Base-by-base conservation (phyloP, 2,329 filamentous ascomycete species). In the Colletotrichum musae region DNA sequence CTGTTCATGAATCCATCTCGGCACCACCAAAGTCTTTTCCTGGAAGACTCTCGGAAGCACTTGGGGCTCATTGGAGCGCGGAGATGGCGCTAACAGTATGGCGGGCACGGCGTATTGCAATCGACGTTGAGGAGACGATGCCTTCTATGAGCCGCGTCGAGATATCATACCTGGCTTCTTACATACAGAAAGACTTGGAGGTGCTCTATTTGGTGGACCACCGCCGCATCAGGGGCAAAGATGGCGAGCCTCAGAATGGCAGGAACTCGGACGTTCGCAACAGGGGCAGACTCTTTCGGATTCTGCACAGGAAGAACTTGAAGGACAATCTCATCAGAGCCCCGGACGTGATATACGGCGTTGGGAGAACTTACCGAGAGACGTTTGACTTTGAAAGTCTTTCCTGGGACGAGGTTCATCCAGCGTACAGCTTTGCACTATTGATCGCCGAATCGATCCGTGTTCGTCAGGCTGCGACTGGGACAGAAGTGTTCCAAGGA, bases 141-240 rank as follows among this genome's bases (percentile, higher is more conserved):
- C 68, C 13, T 18, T 73, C 48, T 43, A 60, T 64, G 32, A 52
- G 51, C 10, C 66, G 71, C 12, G 74, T 76, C 5, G 77, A 79
- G 62, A 71, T 75, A 21, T 67, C 72, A 4, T 77, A 73, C 39
- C 70, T 79, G n/a, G 75, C 76, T 5, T 77, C 72, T 18, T 75
- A 73, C 41, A 62, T 79, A 13, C 74, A 78, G 16, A 71, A 72
- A 24, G 72, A 67, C 0, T 57, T 78, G 15, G 76, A 78, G 51
- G 74, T 76, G 68, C 53, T 79, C 41, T 79, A 78, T 45, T 66
- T 79, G 2, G 74, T 79, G 28, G 76, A 77, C 53, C 58, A 74
- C n/a, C 73, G 72, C 18, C 57, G 69, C 1, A 71, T 67, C 45
- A 54, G 70, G 5, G 70, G 67, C n/a, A 58, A 50, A 1, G 58